Evolutionary conservation across 768 basidiomycete species (phyloP).

Genomic region (Chalciporus sphaerocephalus): DNA sequence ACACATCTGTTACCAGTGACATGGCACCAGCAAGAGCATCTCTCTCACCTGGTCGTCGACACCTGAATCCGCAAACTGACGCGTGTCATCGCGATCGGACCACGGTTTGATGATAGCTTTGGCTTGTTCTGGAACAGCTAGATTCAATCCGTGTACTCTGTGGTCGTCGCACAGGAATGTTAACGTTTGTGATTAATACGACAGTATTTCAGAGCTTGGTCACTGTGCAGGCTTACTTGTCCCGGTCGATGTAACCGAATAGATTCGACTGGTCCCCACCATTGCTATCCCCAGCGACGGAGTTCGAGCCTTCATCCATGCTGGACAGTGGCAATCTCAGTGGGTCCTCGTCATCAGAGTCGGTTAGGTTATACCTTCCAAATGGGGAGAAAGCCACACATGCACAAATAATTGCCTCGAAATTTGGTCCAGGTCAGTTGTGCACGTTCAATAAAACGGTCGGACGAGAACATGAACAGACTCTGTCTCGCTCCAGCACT

Average conservation of each 20-base stretch:
- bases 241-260: conserved; percentile 57
- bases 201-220: background rate
- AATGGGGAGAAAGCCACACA: conserved; percentile 21
- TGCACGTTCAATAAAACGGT: background rate
- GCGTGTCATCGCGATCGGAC: conserved; percentile 68
- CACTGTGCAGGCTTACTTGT: conserved; percentile 45
- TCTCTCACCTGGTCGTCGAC: conserved; percentile 77
- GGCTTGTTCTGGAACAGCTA: conserved; percentile 77
- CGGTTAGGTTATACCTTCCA: conserved; percentile 1
- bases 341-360: too few relatives aligned
- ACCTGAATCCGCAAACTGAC: conserved; percentile 65
- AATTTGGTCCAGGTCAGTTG: conserved; percentile 8
- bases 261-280: conserved; percentile 52
- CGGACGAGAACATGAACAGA: conserved; percentile 24
- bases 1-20: background rate
- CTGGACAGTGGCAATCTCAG: conserved; percentile 3
- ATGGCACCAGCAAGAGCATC: conserved; percentile 11
- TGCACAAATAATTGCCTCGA: conserved; percentile 5
- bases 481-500: conserved; percentile 15
- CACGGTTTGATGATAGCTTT: conserved; percentile 76
- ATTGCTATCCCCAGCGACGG: conserved; percentile 42
- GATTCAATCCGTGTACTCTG: conserved; percentile 78
- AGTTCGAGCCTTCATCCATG: conserved; percentile 32
- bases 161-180: background rate
- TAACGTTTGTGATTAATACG: background rate